These are phyloP conservation scores for Pseudonitzschia delicatissima DNA, from an alignment of 108 stramenopile species.

Conservation along the genomic window DNA sequence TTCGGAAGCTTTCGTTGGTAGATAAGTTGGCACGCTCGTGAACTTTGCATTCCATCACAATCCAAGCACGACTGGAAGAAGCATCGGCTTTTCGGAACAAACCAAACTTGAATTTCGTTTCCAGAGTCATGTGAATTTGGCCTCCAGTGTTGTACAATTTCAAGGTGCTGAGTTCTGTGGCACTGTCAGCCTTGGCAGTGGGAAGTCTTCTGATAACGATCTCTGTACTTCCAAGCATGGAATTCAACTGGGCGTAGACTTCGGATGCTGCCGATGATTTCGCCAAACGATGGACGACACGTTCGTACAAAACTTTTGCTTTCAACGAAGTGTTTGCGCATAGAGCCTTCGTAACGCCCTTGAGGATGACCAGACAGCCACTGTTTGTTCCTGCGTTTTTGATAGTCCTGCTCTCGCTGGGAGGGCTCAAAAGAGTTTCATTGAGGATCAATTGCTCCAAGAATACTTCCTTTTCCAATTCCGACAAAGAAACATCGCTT, in stretches of 20 bases:
- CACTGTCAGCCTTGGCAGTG: not conserved
- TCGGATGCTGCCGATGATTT: constrained; percentile 30
- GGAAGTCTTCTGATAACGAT: constrained; percentile 26
- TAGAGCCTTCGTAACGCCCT: constrained; percentile 27
- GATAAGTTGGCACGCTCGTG: constrained; percentile 74
- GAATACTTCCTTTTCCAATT: constrained; percentile 62
- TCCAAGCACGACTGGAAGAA: constrained; percentile 55
- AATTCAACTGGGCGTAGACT: constrained; percentile 38
- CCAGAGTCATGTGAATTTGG: constrained; percentile 56
- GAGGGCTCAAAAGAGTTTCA: constrained; percentile 46
- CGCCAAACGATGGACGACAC: constrained; percentile 26
- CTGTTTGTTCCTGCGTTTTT: constrained; percentile 20
- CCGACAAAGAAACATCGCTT: constrained; percentile 21
- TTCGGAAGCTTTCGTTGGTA: constrained; percentile 46
- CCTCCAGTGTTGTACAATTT: constrained; percentile 60
- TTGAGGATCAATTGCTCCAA: constrained; percentile 49
- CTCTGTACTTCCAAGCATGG: constrained; percentile 42
- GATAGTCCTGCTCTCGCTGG: not conserved
- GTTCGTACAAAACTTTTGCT: constrained; percentile 25
- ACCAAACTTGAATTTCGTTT: constrained; percentile 50
- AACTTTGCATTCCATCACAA: constrained; percentile 48
- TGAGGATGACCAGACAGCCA: constrained; percentile 23
- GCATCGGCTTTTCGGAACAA: constrained; percentile 60
- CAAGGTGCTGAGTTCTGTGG: constrained; percentile 21
- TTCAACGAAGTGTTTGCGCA: constrained; percentile 23